Base-by-base conservation (phyloP, 2,329 filamentous ascomycete species). In the Neoarthrinium moseri region DNA sequence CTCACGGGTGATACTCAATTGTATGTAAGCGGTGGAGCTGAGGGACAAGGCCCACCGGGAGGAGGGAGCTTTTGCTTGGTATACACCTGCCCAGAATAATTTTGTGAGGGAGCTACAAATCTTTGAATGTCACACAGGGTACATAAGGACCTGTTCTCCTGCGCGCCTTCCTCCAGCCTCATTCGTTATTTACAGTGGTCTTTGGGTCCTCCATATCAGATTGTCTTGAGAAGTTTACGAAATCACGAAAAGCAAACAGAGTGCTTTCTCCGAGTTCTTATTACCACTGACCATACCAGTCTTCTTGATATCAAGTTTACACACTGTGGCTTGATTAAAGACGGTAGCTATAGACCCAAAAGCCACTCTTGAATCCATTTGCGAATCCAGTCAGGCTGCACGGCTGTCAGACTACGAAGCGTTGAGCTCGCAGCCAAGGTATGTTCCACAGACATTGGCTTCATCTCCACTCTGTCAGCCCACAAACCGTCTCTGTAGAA, bases 21-120 rank as follows among this genome's bases (percentile, higher is more conserved):
- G 3, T 64, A 66, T 48, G 56, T 66, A 17, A 58, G 54, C 41
- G 57, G 58, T 23, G 61, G 61, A 6, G 59, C 62, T 11, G 62
- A 64, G 48, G 61, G 60, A 6, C 61, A 65, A 59, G 61, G 2
- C 57, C 61, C 8, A n/a, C 48, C 51, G 6, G 59, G 60, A 11
- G 59, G 60, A 20, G 61, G 61, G 17, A 62, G 59, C 32, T 37
- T 65, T 36, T 61, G 59, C 41, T 38, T 63, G 8, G 49, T 63
- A 22, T 64, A 63, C 22, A n/a, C 32, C 7, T 44, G 32, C 17
- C 20, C 35, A n/a, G n/a, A n/a, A n/a, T n/a, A n/a, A n/a, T n/a
- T n/a, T n/a, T n/a, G n/a, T n/a, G n/a, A n/a, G n/a, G n/a, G n/a
- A n/a, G n/a, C n/a, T n/a, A n/a, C n/a, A n/a, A n/a, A n/a, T n/a